Base-by-base conservation (phyloP, 2,329 filamentous ascomycete species). In the Fusarium burgessii region DNA sequence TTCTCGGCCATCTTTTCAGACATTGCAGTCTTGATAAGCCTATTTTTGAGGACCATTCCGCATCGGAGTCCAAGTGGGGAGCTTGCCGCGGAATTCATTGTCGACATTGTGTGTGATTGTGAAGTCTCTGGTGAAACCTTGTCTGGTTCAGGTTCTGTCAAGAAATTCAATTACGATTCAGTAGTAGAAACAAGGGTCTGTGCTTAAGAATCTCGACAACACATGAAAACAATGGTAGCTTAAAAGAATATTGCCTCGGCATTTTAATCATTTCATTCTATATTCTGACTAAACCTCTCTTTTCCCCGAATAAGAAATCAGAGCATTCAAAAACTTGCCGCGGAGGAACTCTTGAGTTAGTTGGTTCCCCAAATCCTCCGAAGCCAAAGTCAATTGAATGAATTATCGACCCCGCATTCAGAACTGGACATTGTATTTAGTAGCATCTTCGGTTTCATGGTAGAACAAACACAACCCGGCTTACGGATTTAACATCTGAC, bases 51-150 rank as follows among this genome's bases (percentile, higher is more conserved):
- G 3, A 42, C 11, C 0, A 43, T 25, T 11, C 50, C 36, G 2
- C 25, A 43, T 5, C 7, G 14, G 0, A 42, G 4, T 7, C 5
- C 25, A 14, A 54, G 3, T 1, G 12, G 7, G 0, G 36, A 14
- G 2, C 2, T 18, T 0, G 50, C 15, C 7, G n/a, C 18, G 0
- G 5, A 7, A 2, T 6, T 29, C 50, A 41, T 41, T 3, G 18
- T 20, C n/a, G 14, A 15, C 2, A 14, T n/a, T n/a, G 25, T 29
- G n/a, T 8, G 38, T 20, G n/a, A 6, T 13, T 8, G 11, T 40
- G 12, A 20, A 12, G 12, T 13, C 2, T n/a, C 12, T 40, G 12
- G 38, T 6, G 18, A 13, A 8, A 40, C 5, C 6, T 14, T 40
- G 3, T 20, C 12, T 40, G 11, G 13, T 12, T 40, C 7, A 6